A percentile compares a stretch with the other conserved stretches of the same genome.
phyloP scores from a whole-genome alignment of 2,329 filamentous ascomycete genomes.

The Davidsoniella neocaledoniae region DNA sequence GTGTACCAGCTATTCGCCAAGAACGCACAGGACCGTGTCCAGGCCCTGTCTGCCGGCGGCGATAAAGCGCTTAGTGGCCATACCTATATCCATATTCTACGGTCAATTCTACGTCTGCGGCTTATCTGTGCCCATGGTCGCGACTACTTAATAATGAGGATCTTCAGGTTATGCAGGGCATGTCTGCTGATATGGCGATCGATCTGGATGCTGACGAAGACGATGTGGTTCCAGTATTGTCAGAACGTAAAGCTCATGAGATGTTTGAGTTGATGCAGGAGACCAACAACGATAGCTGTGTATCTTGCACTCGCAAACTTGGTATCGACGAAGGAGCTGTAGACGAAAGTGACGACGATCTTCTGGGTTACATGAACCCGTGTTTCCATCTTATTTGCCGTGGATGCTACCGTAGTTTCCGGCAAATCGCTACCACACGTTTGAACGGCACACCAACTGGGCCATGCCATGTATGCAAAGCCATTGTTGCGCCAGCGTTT shows the following conservation, averaged over 20 bases:
- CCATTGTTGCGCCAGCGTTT: constrained; percentile 44
- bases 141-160: constrained; percentile 76
- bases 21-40: constrained; percentile 65
- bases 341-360: constrained; percentile 42
- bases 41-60: constrained; percentile 45
- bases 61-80: constrained; percentile 58
- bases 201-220: constrained; percentile 70
- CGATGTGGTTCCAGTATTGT: constrained; percentile 38
- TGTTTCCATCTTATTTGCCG: constrained; percentile 79
- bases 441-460: constrained; percentile 23
- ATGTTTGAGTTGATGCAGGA: constrained; percentile 74
- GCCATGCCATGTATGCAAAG: constrained; percentile 52
- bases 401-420: constrained; percentile 48
- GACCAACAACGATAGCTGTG: constrained; percentile 59
- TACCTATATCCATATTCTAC: constrained; percentile 85
- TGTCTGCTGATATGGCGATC: constrained; percentile 73
- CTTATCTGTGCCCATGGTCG: constrained; percentile 89
- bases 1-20: constrained; percentile 75
- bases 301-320: constrained; percentile 50
- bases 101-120: constrained; percentile 76
- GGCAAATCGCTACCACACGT: constrained; percentile 27
- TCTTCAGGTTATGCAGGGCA: constrained; percentile 59
- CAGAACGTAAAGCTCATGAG: constrained; percentile 62
- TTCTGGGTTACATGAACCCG: constrained; percentile 64
- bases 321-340: constrained; percentile 37